Conservation (phyloP, 139 green algal species). For the Tetratostichococcus sp. region DNA sequence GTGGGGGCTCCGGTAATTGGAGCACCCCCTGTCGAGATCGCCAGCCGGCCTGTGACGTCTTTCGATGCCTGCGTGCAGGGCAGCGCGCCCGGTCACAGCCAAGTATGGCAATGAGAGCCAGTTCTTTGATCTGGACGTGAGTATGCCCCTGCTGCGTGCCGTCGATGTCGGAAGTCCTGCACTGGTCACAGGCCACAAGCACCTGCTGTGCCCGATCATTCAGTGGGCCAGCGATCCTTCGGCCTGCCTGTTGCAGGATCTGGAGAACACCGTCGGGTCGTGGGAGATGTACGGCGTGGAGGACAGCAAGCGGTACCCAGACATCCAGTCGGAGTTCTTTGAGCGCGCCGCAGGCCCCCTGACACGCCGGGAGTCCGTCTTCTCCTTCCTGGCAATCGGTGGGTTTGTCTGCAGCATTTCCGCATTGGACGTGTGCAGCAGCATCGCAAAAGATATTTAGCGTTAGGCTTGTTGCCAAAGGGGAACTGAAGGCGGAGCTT, state of each 20-base stretch:
- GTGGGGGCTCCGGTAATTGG: too few species aligned
- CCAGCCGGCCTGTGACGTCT: background rate
- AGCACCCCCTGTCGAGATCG: background rate
- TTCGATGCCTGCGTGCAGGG: conserved; percentile 28
- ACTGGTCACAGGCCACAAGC: background rate
- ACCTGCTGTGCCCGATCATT: too few species aligned
- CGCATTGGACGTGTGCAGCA: background rate
- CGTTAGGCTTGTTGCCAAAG: background rate
- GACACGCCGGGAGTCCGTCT: conserved; percentile 78
- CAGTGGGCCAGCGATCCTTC: background rate
- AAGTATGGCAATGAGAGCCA: conserved; percentile 83
- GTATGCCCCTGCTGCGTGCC: background rate
- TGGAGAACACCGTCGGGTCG: conserved; percentile 88
- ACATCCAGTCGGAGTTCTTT: conserved; percentile 89
- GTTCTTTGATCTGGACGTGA: conserved; percentile 86
- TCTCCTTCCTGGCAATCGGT: conserved; percentile 75
- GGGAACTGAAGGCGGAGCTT: too few species aligned
- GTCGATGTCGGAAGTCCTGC: too few species aligned
- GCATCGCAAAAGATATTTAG: background rate
- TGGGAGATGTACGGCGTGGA: conserved; percentile 94
- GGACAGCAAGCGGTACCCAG: conserved; percentile 76
- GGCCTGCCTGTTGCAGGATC: conserved; percentile 50
- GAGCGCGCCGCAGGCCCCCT: conserved; percentile 75
- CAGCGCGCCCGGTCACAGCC: conserved; percentile 43
- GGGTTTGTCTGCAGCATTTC: conserved; percentile 11